Conservation (phyloP, 139 green algal species). For the Coelastrella sp. region DNA sequence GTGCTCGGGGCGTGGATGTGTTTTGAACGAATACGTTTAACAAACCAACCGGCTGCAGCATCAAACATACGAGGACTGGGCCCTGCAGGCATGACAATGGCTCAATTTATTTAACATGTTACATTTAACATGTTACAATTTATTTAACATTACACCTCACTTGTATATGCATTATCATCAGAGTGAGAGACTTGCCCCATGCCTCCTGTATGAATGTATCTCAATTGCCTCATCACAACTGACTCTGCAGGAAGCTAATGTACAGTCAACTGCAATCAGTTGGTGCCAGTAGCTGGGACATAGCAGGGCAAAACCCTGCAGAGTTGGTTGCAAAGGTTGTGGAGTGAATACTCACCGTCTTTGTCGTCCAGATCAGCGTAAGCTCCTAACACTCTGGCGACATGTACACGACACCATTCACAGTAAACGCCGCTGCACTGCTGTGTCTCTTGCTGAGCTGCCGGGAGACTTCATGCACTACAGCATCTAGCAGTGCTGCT, state of each 20-base stretch:
- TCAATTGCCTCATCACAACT: too few relatives aligned
- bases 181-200: not conserved
- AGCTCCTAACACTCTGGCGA: not conserved
- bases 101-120: not conserved
- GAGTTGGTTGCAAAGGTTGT: too few relatives aligned
- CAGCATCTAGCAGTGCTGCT: slow-evolving; percentile 29
- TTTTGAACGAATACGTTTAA: slow-evolving; percentile 35
- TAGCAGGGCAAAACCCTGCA: too few relatives aligned
- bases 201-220: too few relatives aligned
- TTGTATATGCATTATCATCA: not conserved
- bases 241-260: too few relatives aligned
- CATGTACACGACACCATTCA: too few relatives aligned
- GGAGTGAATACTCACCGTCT: too few relatives aligned
- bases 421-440: not conserved
- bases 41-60: slow-evolving; percentile 46
- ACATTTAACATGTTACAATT: not conserved
- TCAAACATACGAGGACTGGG: slow-evolving; percentile 45
- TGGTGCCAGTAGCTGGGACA: too few relatives aligned
- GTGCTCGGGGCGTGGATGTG: slow-evolving; percentile 25
- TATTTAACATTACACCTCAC: not conserved
- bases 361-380: slow-evolving; percentile 14
- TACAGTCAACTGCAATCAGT: too few relatives aligned
- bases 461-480: slow-evolving; percentile 42
- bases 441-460: slow-evolving; percentile 55
- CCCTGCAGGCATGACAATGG: not conserved